Percentiles rank a stretch among this genome's conserved stretches.
phyloP scores from a whole-genome alignment of 176 grass and related monocot genomes.

The Lolium rigidum region DNA sequence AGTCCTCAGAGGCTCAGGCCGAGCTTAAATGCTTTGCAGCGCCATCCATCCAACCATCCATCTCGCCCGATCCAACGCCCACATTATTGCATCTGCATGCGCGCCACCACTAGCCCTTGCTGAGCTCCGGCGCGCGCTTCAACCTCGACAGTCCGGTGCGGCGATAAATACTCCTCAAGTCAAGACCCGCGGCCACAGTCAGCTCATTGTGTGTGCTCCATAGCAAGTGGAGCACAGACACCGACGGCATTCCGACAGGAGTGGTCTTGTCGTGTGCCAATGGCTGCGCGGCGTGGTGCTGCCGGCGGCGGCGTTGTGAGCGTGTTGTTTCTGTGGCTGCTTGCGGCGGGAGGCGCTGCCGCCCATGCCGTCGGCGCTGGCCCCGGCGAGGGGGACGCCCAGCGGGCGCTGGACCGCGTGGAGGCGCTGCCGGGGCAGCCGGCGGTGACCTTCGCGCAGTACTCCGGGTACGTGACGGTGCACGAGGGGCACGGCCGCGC shows the following conservation, averaged over 20 bases:
- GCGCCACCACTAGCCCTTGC: not conserved
- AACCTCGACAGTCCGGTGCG: not conserved
- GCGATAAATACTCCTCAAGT: not conserved
- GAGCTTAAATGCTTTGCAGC: constrained; percentile 38
- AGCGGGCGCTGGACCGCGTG: constrained; percentile 66
- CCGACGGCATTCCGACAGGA: not conserved
- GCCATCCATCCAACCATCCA: not conserved
- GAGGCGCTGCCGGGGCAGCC: constrained; percentile 82
- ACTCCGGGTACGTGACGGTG: constrained; percentile 88
- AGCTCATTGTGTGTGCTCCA: not conserved
- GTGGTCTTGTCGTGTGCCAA: not conserved
- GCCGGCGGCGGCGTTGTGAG: not conserved
- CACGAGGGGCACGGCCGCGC: constrained; percentile 65
- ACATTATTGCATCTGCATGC: constrained; percentile 43
- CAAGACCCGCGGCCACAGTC: not conserved
- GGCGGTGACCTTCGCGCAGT: constrained; percentile 77
- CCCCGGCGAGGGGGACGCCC: constrained; percentile 15
- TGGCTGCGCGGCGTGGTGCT: not conserved
- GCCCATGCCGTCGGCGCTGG: not conserved
- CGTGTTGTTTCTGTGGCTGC: not conserved
- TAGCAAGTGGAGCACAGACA: not conserved
- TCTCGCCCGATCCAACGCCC: constrained; percentile 50
- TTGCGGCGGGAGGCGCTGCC: not conserved
- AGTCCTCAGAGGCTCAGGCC: not conserved
- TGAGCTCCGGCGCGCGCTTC: not conserved